These are phyloP conservation scores for Psilocybe cubensis DNA, from an alignment of 768 basidiomycete species.

Conservation along the genomic window DNA sequence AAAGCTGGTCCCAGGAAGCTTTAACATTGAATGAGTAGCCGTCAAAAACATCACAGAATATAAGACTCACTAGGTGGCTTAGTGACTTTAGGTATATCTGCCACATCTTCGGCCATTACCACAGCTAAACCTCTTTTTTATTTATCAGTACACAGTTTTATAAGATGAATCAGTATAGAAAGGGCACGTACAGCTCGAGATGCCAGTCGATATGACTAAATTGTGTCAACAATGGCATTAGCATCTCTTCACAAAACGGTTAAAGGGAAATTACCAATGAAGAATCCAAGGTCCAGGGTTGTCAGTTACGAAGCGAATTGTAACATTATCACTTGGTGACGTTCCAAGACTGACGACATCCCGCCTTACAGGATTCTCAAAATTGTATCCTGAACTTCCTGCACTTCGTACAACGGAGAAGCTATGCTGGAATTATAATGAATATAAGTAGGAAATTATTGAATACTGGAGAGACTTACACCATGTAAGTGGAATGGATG, in stretches of 20 bases:
- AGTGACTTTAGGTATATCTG: neutral
- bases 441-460: neutral
- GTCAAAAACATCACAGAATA: neutral
- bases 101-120: neutral
- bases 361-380: conserved; percentile 48
- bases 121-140: neutral
- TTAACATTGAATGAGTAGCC: neutral
- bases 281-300: conserved; percentile 63
- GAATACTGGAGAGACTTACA: conserved; percentile 19
- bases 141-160: neutral
- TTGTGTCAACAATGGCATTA: neutral
- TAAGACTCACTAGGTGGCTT: neutral
- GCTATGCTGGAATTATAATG: conserved; percentile 26
- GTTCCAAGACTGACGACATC: conserved; percentile 39
- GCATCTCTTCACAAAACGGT: neutral
- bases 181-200: neutral
- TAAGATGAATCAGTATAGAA: neutral
- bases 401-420: conserved; percentile 45
- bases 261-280: conserved; percentile 26
- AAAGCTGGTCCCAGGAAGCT: neutral
- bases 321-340: conserved; percentile 39
- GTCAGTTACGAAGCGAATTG: conserved; percentile 62
- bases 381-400: conserved; percentile 39
- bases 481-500: conserved; percentile 51
- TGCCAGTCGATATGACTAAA: neutral